Conservation (phyloP, 108 stramenopile species). For the Cyclostephanos tholiformis region DNA sequence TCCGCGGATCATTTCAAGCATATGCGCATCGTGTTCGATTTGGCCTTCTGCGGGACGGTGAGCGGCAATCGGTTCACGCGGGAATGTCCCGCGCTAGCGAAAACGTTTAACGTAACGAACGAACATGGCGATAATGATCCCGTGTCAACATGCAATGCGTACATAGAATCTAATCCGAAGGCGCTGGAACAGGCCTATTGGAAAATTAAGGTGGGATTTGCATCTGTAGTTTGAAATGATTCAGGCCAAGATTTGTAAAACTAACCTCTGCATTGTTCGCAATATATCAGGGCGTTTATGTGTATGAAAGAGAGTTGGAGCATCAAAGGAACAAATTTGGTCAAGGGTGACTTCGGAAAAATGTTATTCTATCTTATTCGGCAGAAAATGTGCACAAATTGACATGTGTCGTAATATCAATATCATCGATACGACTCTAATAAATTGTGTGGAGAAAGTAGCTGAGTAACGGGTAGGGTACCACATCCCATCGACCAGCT, state of each 20-base stretch:
- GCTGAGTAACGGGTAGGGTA: too few relatives aligned
- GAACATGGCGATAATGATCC: slow-evolving; percentile 34
- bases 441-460: too few relatives aligned
- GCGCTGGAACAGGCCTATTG: slow-evolving; percentile 81
- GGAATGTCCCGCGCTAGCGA: slow-evolving; percentile 76
- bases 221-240: not conserved
- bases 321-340: slow-evolving; percentile 1
- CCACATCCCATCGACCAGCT: too few relatives aligned
- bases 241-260: not conserved
- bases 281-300: slow-evolving; percentile 64
- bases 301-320: slow-evolving; percentile 79
- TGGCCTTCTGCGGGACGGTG: slow-evolving; percentile 88
- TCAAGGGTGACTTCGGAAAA: not conserved
- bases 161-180: slow-evolving; percentile 75
- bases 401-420: too few relatives aligned
- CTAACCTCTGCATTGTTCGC: not conserved
- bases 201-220: slow-evolving; percentile 63
- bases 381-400: too few relatives aligned
- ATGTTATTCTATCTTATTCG: too few relatives aligned
- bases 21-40: slow-evolving; percentile 88
- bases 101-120: slow-evolving; percentile 62
- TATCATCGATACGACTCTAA: too few relatives aligned
- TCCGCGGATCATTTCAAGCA: slow-evolving; percentile 76
- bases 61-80: slow-evolving; percentile 79
- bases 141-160: slow-evolving; percentile 69